phyloP scores from a whole-genome alignment of 805 yeast species.

The Isabelozyma gotoi region DNA sequence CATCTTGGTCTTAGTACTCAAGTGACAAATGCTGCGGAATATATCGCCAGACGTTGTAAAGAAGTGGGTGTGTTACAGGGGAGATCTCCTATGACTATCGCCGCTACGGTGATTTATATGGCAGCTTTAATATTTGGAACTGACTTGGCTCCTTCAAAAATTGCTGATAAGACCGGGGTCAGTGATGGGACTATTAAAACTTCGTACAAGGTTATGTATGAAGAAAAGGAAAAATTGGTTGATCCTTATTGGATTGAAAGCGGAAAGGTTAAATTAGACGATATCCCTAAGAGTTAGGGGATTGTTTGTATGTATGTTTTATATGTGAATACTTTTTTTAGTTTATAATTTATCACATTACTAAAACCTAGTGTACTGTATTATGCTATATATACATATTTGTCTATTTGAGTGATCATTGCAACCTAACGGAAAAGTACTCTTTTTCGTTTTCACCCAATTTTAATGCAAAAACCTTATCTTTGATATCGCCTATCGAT shows the following conservation, averaged over 20 bases:
- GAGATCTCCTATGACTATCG: constrained; percentile 94
- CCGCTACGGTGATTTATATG: constrained; percentile 96
- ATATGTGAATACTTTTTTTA: no score
- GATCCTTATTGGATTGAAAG: constrained; percentile 73
- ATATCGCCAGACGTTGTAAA: constrained; percentile 84
- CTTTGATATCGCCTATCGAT: constrained; percentile 19
- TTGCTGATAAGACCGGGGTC: constrained; percentile 91
- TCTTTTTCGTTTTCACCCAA: constrained; percentile 47
- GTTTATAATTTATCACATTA: neutral
- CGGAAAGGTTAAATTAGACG: constrained; percentile 60
- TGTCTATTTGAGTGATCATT: neutral
- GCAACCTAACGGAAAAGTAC: constrained; percentile 23
- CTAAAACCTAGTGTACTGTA: no score
- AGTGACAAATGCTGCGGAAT: constrained; percentile 89
- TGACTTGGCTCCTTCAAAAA: constrained; percentile 71
- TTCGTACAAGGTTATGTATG: constrained; percentile 78
- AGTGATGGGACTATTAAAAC: constrained; percentile 97
- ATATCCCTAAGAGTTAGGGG: constrained; percentile 26
- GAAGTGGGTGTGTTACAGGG: constrained; percentile 95
- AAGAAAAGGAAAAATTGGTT: constrained; percentile 63
- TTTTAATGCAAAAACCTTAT: constrained; percentile 36
- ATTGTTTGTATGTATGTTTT: neutral
- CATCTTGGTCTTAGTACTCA: constrained; percentile 84
- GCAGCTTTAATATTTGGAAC: constrained; percentile 85
- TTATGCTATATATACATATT: no score